phyloP scores from a whole-genome alignment of 2,329 filamentous ascomycete genomes.

The Cercospora sp. region DNA sequence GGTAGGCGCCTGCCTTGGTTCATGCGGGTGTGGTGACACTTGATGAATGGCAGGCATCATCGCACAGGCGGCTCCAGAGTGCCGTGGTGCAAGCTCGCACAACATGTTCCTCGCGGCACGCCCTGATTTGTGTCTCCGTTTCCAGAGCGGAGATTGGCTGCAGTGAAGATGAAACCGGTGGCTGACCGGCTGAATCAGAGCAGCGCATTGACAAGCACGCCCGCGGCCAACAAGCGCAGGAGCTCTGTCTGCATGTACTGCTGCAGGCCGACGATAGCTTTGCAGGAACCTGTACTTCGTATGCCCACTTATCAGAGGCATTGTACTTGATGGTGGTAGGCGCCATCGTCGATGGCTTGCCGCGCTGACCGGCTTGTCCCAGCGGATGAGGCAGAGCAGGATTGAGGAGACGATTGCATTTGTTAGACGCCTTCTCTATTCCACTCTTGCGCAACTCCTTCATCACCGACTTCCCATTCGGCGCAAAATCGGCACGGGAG shows the following conservation, averaged over 20 bases:
- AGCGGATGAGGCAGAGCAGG: neutral
- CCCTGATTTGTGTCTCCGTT: neutral
- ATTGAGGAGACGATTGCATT: neutral
- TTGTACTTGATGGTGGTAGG: neutral
- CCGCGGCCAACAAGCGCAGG: constrained; percentile 2
- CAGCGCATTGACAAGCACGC: neutral
- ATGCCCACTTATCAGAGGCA: neutral
- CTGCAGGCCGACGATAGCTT: constrained; percentile 4
- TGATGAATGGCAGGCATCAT: constrained; percentile 3
- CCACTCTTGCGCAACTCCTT: neutral
- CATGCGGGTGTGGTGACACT: neutral
- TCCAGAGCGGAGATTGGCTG: constrained; percentile 4
- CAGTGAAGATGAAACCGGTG: constrained; percentile 7
- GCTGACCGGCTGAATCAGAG: neutral
- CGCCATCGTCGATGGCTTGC: constrained; percentile 4
- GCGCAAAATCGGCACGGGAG: neutral
- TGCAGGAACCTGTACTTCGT: neutral
- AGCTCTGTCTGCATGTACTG: neutral
- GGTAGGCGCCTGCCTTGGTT: neutral
- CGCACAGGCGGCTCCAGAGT: constrained; percentile 5
- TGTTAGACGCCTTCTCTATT: neutral
- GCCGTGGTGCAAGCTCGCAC: constrained; percentile 2
- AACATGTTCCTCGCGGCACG: neutral
- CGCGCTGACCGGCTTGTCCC: neutral
- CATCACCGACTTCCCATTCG: neutral